Percentiles rank a stretch among this genome's conserved stretches.
These are phyloP conservation scores for Nitzschia putrida DNA, from an alignment of 108 stramenopile genomes.

Conservation along the genomic window DNA sequence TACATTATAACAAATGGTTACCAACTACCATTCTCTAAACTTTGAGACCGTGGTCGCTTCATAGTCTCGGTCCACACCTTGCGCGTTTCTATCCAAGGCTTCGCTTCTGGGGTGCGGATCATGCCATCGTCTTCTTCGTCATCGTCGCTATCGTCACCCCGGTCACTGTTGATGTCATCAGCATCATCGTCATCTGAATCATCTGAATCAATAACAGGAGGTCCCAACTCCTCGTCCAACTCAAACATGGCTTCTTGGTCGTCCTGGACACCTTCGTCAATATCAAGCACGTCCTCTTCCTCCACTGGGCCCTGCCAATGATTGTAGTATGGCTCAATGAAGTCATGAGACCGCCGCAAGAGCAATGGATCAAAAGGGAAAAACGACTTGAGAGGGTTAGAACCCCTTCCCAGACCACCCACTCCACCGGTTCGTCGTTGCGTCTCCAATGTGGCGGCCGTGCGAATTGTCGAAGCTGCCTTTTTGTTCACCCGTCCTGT, in stretches of 20 bases:
- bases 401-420: slow-evolving; percentile 87
- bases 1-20: slow-evolving; percentile 9
- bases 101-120: slow-evolving; percentile 17
- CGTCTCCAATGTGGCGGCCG: slow-evolving; percentile 69
- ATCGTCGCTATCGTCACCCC: slow-evolving; percentile 10
- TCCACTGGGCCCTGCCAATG: slow-evolving; percentile 80
- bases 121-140: slow-evolving; percentile 18
- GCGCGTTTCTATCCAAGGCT: slow-evolving; percentile 19
- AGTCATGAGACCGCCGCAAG: slow-evolving; percentile 72
- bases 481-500: slow-evolving; percentile 40
- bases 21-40: slow-evolving; percentile 64
- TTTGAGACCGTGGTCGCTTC: slow-evolving; percentile 53
- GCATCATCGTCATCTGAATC: slow-evolving; percentile 29
- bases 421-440: slow-evolving; percentile 76
- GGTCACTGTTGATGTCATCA: slow-evolving; percentile 28
- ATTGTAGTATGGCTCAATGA: slow-evolving; percentile 82
- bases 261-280: slow-evolving; percentile 20
- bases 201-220: slow-evolving; percentile 1
- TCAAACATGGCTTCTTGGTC: slow-evolving; percentile 20
- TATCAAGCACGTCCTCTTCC: slow-evolving; percentile 40
- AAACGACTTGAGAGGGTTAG: slow-evolving; percentile 93
- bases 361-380: slow-evolving; percentile 98
- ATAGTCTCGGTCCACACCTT: slow-evolving; percentile 43
- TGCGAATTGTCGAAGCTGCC: slow-evolving; percentile 56
- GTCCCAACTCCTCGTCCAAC: slow-evolving; percentile 28